These are phyloP conservation scores for Tolypocladium amazonense DNA, from an alignment of 2,329 filamentous ascomycete genomes.

Conservation along the genomic window DNA sequence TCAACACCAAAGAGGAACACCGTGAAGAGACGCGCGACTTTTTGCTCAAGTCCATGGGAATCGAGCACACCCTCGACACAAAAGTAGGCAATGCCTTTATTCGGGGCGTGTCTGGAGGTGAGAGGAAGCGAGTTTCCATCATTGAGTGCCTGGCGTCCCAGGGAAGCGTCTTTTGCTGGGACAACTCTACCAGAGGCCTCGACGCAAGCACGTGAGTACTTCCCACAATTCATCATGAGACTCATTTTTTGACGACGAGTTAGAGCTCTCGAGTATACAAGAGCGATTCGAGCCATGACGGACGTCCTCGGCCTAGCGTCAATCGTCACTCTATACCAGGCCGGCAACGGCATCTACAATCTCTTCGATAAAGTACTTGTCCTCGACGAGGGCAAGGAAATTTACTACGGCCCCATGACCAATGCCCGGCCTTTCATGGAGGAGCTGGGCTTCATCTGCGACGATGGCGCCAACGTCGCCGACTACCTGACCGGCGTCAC, in stretches of 20 bases:
- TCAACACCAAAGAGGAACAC: conserved; percentile 30
- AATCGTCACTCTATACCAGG: conserved; percentile 59
- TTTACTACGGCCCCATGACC: conserved; percentile 51
- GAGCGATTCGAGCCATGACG: conserved; percentile 52
- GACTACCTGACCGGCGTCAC: conserved; percentile 58
- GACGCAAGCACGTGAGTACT: conserved; percentile 47
- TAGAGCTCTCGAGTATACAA: conserved; percentile 47
- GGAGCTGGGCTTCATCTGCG: conserved; percentile 50
- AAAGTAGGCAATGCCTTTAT: conserved; percentile 59
- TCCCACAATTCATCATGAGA: neutral
- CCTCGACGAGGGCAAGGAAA: conserved; percentile 53
- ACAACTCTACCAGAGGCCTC: conserved; percentile 55
- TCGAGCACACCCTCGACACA: conserved; percentile 50
- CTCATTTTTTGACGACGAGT: neutral
- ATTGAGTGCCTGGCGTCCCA: conserved; percentile 50
- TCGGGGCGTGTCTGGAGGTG: conserved; percentile 57
- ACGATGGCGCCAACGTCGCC: conserved; percentile 50
- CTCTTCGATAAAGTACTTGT: conserved; percentile 62
- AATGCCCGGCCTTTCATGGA: conserved; percentile 57
- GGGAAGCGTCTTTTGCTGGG: conserved; percentile 54
- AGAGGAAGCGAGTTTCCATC: conserved; percentile 60
- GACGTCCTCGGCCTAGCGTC: conserved; percentile 49
- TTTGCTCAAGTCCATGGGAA: conserved; percentile 44
- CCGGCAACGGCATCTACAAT: conserved; percentile 58
- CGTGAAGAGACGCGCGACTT: conserved; percentile 39